Evolutionary conservation across 225 moss, liverwort and hornwort genomes (phyloP).

Genomic region (Neckera pumila): DNA sequence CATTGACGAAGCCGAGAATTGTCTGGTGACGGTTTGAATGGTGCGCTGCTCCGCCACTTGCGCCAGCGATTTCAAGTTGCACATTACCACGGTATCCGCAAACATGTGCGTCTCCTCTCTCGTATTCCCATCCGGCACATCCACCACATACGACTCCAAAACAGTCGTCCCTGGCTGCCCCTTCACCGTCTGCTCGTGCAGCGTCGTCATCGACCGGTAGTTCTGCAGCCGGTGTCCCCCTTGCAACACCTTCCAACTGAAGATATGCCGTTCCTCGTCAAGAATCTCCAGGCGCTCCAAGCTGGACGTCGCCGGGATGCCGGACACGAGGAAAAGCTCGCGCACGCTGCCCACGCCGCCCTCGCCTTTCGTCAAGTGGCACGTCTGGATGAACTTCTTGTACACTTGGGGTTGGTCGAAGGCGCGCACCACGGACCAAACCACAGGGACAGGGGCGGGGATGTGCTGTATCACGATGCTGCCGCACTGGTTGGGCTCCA

Average conservation of each 20-base stretch:
- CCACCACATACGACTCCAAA: conserved; percentile 42
- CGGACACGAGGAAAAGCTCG: conserved; percentile 24
- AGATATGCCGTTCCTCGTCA: conserved; percentile 34
- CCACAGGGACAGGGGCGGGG: background rate
- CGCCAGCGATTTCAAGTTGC: conserved; percentile 40
- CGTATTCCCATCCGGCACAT: conserved; percentile 47
- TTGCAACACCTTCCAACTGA: conserved; percentile 33
- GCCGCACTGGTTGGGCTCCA: conserved; percentile 29
- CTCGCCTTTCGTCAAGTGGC: conserved; percentile 18
- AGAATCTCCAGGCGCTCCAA: conserved; percentile 35
- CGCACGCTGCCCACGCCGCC: conserved; percentile 34
- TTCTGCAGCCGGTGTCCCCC: conserved; percentile 45
- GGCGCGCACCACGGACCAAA: conserved; percentile 39
- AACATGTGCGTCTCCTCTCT: conserved; percentile 35
- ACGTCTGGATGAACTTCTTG: conserved; percentile 45
- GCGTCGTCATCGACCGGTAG: conserved; percentile 34
- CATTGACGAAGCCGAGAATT: conserved; percentile 11
- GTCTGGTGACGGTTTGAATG: conserved; percentile 3
- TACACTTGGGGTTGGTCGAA: conserved; percentile 45
- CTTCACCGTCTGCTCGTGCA: conserved; percentile 21
- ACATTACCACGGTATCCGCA: conserved; percentile 32
- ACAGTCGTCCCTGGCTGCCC: conserved; percentile 19
- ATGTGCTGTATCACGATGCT: conserved; percentile 30
- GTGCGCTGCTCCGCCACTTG: conserved; percentile 24
- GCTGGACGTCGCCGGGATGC: conserved; percentile 40